A percentile compares a stretch with the other conserved stretches of the same genome.
Conservation (phyloP, 306 rosid genomes). For the Lathyrus aphaca region DNA sequence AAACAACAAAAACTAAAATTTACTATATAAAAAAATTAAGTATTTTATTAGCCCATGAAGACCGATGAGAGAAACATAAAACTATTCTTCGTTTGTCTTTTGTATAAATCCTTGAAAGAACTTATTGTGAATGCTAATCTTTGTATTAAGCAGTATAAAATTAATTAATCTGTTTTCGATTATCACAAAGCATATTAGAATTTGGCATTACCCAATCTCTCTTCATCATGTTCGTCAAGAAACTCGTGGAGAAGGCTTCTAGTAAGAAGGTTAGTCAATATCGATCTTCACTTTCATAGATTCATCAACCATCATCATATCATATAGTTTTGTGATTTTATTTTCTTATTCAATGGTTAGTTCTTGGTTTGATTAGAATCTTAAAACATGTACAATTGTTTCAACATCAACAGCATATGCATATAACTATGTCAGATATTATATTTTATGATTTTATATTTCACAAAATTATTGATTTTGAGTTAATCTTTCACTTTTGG, state of each 20-base stretch:
- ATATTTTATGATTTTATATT: too few species aligned
- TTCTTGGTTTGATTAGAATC: not conserved
- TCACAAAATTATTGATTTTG: not conserved
- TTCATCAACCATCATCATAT: too few species aligned
- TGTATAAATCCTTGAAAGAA: not conserved
- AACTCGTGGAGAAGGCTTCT: slow-evolving; percentile 86
- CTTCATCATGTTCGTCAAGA: slow-evolving; percentile 70
- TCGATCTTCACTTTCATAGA: not conserved
- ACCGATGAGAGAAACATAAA: not conserved
- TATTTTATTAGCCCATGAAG: too few species aligned
- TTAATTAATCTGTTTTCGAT: slow-evolving; percentile 44
- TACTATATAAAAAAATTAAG: too few species aligned
- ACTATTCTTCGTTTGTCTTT: not conserved
- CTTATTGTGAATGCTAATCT: not conserved
- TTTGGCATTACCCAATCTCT: not conserved
- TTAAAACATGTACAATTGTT: not conserved
- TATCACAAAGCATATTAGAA: slow-evolving; percentile 53
- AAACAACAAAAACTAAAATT: not conserved
- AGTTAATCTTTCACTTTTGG: not conserved
- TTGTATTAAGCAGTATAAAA: not conserved
- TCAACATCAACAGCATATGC: too few species aligned
- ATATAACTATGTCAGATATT: too few species aligned
- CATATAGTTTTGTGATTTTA: not conserved
- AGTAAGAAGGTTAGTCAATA: slow-evolving; percentile 57
- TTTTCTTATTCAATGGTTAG: not conserved